phyloP scores from a whole-genome alignment of 2,329 filamentous ascomycete species.

The Aspergillus ibericus region DNA sequence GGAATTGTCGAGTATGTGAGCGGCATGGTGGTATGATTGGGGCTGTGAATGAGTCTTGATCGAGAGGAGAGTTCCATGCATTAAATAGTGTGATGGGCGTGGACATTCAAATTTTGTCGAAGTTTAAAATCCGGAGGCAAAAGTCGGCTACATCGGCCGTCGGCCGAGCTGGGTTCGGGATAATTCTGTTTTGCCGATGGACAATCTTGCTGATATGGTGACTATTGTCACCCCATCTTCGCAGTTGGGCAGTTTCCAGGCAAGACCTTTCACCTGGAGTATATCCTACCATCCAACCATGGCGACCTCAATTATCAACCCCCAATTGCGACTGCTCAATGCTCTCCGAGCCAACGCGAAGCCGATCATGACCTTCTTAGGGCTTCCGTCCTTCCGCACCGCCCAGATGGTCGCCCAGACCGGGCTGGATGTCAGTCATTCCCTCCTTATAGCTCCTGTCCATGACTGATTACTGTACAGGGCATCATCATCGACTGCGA shows the following conservation, averaged over 20 bases:
- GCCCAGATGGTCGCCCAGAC: constrained; percentile 23
- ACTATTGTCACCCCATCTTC: no score
- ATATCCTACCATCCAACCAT: neutral
- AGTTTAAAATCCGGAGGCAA: no score
- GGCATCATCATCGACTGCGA: constrained; percentile 28
- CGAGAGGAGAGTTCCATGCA: neutral
- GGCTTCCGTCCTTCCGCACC: constrained; percentile 20
- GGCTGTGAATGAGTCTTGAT: neutral
- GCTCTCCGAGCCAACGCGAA: constrained; percentile 15
- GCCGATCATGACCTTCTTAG: constrained; percentile 24
- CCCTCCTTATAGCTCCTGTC: neutral
- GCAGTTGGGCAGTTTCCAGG: neutral
- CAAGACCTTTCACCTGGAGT: neutral
- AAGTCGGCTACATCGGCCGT: no score
- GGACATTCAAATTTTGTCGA: no score
- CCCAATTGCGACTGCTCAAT: constrained; percentile 17
- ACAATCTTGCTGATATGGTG: no score
- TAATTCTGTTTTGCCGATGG: no score
- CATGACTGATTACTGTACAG: neutral
- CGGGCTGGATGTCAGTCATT: constrained; percentile 18
- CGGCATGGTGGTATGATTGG: neutral
- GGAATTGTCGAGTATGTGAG: neutral
- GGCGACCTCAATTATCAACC: constrained; percentile 12
- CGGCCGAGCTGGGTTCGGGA: no score
- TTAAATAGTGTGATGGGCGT: no score